phyloP scores from a whole-genome alignment of 75 land plant genomes.

The Selaginella moellendorffii region DNA sequence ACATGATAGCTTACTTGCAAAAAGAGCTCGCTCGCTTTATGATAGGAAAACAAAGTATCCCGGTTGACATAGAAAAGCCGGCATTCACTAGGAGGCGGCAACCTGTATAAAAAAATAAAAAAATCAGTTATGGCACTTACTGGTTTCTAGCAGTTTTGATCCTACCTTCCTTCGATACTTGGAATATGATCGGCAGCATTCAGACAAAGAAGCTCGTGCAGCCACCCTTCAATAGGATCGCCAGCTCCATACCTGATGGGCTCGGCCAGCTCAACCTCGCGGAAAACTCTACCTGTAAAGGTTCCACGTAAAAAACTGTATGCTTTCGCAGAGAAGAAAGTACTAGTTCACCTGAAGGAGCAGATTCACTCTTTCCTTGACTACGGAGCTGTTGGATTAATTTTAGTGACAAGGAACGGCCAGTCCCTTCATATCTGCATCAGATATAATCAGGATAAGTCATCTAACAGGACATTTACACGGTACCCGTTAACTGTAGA shows the following conservation, averaged over 20 bases:
- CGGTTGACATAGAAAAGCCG: constrained; percentile 94
- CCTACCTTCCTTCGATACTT: constrained; percentile 54
- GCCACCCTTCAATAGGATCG: constrained; percentile 94
- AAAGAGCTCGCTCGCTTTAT: constrained; percentile 84
- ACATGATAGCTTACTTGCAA: constrained; percentile 47
- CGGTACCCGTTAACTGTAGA: constrained; percentile 98
- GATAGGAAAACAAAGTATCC: constrained; percentile 93
- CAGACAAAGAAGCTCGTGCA: constrained; percentile 73
- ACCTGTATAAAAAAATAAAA: no score
- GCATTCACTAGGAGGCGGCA: constrained; percentile 73
- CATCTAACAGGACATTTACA: background rate
- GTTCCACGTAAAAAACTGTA: no score
- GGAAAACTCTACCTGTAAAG: constrained; percentile 61
- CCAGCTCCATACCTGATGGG: constrained; percentile 88
- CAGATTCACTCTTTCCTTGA: constrained; percentile 25
- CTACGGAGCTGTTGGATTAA: constrained; percentile 69
- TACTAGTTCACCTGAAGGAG: background rate
- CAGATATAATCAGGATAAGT: background rate
- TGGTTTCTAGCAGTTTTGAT: no score
- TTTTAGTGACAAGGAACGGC: constrained; percentile 83
- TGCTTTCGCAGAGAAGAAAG: background rate
- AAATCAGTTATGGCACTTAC: no score
- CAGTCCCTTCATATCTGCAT: constrained; percentile 90
- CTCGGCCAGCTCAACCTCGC: constrained; percentile 74
- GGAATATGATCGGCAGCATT: constrained; percentile 85